Evolutionary conservation across 306 rosid genomes (phyloP), one percentile per base, ranked within the genome.

Genomic region (Cucurbita ficifolia): DNA sequence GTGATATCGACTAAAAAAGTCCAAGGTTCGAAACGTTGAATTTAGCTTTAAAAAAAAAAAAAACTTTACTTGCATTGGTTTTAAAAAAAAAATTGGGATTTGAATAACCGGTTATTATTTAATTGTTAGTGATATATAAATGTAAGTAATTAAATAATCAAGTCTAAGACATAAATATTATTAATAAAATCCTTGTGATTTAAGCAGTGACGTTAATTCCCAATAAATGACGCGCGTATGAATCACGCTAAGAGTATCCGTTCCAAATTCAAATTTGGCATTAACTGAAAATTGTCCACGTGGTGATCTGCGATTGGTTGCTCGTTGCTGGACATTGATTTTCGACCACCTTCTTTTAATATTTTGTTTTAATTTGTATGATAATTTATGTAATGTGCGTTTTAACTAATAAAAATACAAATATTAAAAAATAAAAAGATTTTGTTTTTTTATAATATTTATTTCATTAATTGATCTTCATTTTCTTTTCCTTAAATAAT

Each of bases 201-300:
- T 70, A 49, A 70, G 74, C 74, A 49, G 74, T 70, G 74, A 70
- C 74, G 58, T 7, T 10, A 65, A 49, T 69, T 10, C 3, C 43
- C 57, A 0, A 24, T 22, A 29, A 22, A 13, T 24, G 21, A 49
- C 21, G 43, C 16, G 36, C 73, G 73, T 46, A 55, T 22, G 18
- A 0, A 3, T 67, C 73, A 67, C 55, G 35, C 39, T 11, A 0
- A 4, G 2, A 38, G 10, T n/a, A 5, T 29, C 29, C 7, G 29
- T 39, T 4, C 33, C 16, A 40, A 62, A 62, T 29, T 0, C 3
- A 49, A 40, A 18, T 10, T 9, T 4, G 16, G 14, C 3, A 64
- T 19, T 52, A n/a, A 45, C 10, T 65, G 38, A 12, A 16, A 0
- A 0, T 0, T 13, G 2, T 29, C 42, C 40, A 46, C 73, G 73